Evolutionary conservation across 2,329 filamentous ascomycete genomes (phyloP).

Genomic region (Dryadomyces quercivorus): DNA sequence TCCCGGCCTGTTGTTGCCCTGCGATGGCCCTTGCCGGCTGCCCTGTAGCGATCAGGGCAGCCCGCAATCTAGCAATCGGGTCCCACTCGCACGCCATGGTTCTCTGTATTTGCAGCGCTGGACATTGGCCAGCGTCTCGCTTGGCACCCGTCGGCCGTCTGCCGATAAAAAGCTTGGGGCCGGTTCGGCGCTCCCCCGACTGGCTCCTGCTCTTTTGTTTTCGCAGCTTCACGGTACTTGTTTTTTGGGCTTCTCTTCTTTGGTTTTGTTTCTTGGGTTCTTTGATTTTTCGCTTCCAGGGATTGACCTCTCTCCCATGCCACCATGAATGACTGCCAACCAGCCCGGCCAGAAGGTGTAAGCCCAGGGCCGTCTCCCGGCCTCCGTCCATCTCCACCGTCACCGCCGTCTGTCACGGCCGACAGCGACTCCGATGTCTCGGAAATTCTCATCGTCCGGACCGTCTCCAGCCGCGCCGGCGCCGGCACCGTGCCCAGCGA

Average conservation of each 20-base stretch:
- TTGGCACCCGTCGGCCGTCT: not conserved
- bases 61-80: too few species aligned
- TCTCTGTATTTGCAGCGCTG: too few species aligned
- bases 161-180: not conserved
- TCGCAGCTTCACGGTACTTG: not conserved
- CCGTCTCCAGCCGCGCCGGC: not conserved
- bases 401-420: too few species aligned
- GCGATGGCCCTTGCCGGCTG: too few species aligned
- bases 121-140: not conserved
- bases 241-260: not conserved
- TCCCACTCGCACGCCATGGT: too few species aligned
- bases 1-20: not conserved
- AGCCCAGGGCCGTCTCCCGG: too few species aligned
- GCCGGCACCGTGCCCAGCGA: not conserved
- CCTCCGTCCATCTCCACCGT: too few species aligned
- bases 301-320: too few species aligned
- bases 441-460: not conserved
- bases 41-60: too few species aligned
- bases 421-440: not conserved
- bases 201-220: not conserved
- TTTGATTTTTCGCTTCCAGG: not conserved
- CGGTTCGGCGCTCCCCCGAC: not conserved
- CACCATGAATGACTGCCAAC: conserved; percentile 5
- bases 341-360: too few species aligned
- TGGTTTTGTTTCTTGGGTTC: not conserved